These are phyloP conservation scores for Leishmania gerbilli DNA, from an alignment of 208 protist genomes.

Conservation along the genomic window DNA sequence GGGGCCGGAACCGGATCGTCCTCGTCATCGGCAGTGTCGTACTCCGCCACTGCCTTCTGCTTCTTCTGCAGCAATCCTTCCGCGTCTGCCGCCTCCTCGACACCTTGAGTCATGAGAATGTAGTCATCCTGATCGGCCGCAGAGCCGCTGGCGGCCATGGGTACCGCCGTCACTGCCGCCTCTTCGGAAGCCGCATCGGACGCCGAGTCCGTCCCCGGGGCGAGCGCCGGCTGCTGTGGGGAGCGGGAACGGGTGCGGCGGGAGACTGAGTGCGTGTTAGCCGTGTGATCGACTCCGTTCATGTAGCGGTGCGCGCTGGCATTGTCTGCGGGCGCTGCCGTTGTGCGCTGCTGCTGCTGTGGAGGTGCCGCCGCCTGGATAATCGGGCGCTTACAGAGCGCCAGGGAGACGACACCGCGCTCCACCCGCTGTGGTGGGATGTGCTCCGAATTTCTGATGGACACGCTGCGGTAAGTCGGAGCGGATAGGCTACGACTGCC, in stretches of 20 bases:
- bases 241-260: conserved; percentile 53
- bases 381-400: conserved; percentile 10
- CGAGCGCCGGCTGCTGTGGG: conserved; percentile 14
- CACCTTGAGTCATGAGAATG: background rate
- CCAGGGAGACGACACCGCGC: conserved; percentile 24
- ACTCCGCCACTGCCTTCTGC: background rate
- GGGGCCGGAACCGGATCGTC: conserved; percentile 28
- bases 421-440: conserved; percentile 34
- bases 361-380: background rate
- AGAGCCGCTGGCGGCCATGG: background rate
- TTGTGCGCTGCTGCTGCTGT: conserved; percentile 1
- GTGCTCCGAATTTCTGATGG: background rate
- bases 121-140: conserved; percentile 1
- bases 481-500: conserved; percentile 1
- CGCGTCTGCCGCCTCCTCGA: background rate
- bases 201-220: background rate
- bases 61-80: background rate
- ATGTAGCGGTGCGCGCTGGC: background rate
- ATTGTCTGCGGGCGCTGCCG: conserved; percentile 1
- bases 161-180: background rate
- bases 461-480: background rate
- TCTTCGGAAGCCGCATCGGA: background rate
- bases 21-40: conserved; percentile 7
- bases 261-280: conserved; percentile 43
- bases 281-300: conserved; percentile 19